Evolutionary conservation across 495 filamentous ascomycete species (phyloP).

Genomic region (Daldinia concentrica): DNA sequence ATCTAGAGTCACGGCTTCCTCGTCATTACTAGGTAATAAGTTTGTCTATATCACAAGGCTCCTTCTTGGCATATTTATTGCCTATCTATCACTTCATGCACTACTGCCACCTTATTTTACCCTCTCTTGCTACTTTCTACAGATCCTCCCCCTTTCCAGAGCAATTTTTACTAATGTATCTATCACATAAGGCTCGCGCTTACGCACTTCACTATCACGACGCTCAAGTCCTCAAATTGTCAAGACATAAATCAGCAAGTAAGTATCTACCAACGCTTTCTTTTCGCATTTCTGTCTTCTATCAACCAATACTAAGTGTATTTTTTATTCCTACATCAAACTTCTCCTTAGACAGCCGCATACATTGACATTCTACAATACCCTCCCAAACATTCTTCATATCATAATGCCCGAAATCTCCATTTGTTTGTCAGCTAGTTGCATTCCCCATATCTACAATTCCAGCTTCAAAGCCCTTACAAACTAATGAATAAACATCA

Average conservation of each 20-base stretch:
- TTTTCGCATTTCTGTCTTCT: background rate
- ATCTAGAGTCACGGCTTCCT: background rate
- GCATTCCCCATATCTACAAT: background rate
- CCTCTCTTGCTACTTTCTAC: background rate
- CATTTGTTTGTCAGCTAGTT: background rate
- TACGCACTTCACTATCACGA: background rate
- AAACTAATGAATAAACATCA: background rate
- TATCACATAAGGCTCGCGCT: background rate
- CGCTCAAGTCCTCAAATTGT: background rate
- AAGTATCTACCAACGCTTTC: background rate
- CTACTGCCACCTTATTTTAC: background rate
- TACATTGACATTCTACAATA: background rate
- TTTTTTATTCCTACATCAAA: background rate
- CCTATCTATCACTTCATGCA: background rate
- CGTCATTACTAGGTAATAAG: background rate
- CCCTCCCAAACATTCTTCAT: background rate
- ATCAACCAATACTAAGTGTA: background rate
- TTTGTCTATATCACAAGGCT: no score
- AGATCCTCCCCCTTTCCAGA: no score
- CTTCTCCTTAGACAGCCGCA: background rate
- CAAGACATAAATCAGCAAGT: background rate
- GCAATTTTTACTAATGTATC: background rate
- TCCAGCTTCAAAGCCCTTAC: background rate
- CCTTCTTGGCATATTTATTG: background rate
- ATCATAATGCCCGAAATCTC: background rate